Evolutionary conservation across 2,329 filamentous ascomycete genomes (phyloP).

Genomic region (Spiromastix sp.): DNA sequence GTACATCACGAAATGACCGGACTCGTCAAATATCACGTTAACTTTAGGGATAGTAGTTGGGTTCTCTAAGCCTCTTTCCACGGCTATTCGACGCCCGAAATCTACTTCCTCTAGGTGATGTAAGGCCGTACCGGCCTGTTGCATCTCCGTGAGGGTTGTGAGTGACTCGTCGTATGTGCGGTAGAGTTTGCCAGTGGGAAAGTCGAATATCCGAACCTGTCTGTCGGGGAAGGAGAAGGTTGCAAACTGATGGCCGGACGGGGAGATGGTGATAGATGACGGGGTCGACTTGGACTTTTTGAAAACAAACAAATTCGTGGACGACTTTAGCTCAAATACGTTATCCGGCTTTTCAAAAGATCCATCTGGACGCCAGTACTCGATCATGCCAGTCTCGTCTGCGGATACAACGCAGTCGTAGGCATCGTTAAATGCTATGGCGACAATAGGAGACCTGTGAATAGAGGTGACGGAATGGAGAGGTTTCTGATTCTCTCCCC

Average conservation of each 20-base stretch:
- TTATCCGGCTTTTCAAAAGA: slow-evolving; percentile 83
- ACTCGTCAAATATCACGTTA: slow-evolving; percentile 93
- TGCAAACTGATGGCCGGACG: slow-evolving; percentile 74
- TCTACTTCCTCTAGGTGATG: slow-evolving; percentile 82
- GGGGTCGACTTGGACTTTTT: slow-evolving; percentile 88
- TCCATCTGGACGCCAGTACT: slow-evolving; percentile 78
- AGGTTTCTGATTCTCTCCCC: slow-evolving; percentile 67
- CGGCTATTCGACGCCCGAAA: slow-evolving; percentile 76
- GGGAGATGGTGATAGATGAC: slow-evolving; percentile 72
- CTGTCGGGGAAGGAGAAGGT: slow-evolving; percentile 88
- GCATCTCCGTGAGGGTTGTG: slow-evolving; percentile 81
- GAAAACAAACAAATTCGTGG: slow-evolving; percentile 91
- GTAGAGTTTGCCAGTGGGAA: slow-evolving; percentile 75
- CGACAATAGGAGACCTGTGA: slow-evolving; percentile 69
- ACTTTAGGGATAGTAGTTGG: slow-evolving; percentile 56
- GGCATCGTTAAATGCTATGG: slow-evolving; percentile 81
- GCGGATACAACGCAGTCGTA: slow-evolving; percentile 87
- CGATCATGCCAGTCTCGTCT: slow-evolving; percentile 85
- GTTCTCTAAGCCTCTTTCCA: slow-evolving; percentile 77
- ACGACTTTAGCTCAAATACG: slow-evolving; percentile 88
- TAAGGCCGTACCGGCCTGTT: slow-evolving; percentile 76
- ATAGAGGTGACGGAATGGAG: slow-evolving; percentile 68
- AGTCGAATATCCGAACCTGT: slow-evolving; percentile 89
- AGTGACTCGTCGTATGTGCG: slow-evolving; percentile 94
- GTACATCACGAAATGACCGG: slow-evolving; percentile 87